Conservation (phyloP, 2,329 filamentous ascomycete species). For the Fusarium continuum region DNA sequence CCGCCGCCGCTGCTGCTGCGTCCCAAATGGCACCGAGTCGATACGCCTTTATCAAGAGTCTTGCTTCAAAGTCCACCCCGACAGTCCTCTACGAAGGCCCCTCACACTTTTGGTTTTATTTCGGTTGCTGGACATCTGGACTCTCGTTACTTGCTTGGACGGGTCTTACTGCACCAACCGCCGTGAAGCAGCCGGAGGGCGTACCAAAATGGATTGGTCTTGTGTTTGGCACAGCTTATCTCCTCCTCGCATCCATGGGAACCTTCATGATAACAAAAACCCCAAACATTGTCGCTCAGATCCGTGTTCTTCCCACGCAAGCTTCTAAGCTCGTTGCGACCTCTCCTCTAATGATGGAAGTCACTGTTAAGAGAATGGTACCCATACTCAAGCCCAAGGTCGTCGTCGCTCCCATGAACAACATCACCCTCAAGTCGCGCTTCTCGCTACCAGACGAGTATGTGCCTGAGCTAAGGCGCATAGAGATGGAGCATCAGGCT, state of each 20-base stretch:
- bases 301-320: constrained; percentile 62
- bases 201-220: constrained; percentile 65
- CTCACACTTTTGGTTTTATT: constrained; percentile 69
- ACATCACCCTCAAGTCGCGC: constrained; percentile 49
- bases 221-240: constrained; percentile 65
- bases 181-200: constrained; percentile 55
- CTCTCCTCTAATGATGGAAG: constrained; percentile 58
- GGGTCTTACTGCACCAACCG: constrained; percentile 46
- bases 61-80: constrained; percentile 64
- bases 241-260: constrained; percentile 68
- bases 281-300: constrained; percentile 63
- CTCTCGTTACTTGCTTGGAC: constrained; percentile 53
- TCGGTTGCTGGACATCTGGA: constrained; percentile 66
- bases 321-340: constrained; percentile 25
- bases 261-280: constrained; percentile 68
- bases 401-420: constrained; percentile 49
- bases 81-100: constrained; percentile 72
- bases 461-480: constrained; percentile 48
- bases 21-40: constrained; percentile 40
- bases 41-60: constrained; percentile 62
- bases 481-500: constrained; percentile 48
- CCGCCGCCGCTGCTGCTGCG: constrained; percentile 14
- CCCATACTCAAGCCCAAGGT: constrained; percentile 59
- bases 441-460: constrained; percentile 52
- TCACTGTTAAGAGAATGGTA: constrained; percentile 60